Base-by-base conservation (phyloP, 805 yeast genomes). In the Saccharomycopsis vini region DNA sequence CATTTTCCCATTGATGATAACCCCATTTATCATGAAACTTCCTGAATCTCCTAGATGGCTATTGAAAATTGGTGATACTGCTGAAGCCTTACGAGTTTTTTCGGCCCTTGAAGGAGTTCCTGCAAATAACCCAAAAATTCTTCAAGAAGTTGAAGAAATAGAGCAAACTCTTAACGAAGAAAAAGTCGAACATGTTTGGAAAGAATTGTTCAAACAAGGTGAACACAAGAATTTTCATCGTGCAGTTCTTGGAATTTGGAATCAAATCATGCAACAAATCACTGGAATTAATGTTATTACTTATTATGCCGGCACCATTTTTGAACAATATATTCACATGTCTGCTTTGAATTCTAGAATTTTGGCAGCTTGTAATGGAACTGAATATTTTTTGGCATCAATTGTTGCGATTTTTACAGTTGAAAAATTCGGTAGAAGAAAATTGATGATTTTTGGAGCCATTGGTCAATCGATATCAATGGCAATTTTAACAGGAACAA, bases 271-370 rank as follows among this genome's bases (percentile, higher is more conserved):
- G 71, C 82, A 77, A 63, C 85, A 79, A 60, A 72, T 79, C 54
- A 72, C 81, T 40, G 86, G 86, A 53, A 74, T 81, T 61, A 79
- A 79, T 52, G 79, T 81, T 34, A 77, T 79, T 50, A 76, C 77
- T 47, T 79, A 78, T 63, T 79, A 79, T 15, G 71, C 81, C 26
- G 71, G 80, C 18, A 74, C 73, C 36, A 61, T 75, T 51, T 74
- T 74, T 52, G 70, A 72, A 58, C 61, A 67, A 38, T 68, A 74
- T 23, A 70, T 78, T 54, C 70, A 68, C 45, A 62, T 71, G 51
- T 63, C 63, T 19, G 66, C 75, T 59, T 68, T 74, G 57, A 62
- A 75, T 54, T 63, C 83, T 19, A 68, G 77, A 59, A 66, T 78
- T 51, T 66, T 79, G 53, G 83, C 83, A 54, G 83, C 82, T 64